Base-by-base conservation (phyloP, 129 eudicot species). In the Tagetes erecta region DNA sequence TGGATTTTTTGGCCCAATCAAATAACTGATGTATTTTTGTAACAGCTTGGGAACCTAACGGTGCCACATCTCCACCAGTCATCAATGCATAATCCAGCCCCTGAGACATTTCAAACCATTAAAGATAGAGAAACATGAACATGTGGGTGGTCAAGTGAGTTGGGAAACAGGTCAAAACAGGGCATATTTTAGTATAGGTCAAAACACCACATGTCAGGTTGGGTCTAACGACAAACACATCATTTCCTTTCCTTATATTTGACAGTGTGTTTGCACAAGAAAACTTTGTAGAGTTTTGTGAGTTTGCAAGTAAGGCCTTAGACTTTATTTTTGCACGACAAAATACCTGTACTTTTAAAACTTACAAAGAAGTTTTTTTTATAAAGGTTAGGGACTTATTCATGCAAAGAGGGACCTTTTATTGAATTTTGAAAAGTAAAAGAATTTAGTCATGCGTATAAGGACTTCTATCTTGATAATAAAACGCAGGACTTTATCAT, bases 31-130 rank as follows among this genome's bases (percentile, higher is more conserved):
- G 99, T 68, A 95, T 91, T 71, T 95, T 91, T 10, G 99, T 95
- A 63, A 95, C 99, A 75, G 99, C 97, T 68, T 95, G 99, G 42
- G 99, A 71, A n/a, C 99, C 99, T 45, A 95, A 84, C 6, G 99
- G 99, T 31, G 99, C 99, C 76, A 95, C 99, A 80, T 95, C 97
- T 74, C 99, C 99, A 75, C 99, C 99, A 0, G 99, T 95, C 99
- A 95, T 95, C 74, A 95, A 77, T 74, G 99, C 99, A 80, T 95
- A 95, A 81, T 95, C 99, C 80, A 95, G 97, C 6, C 99, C 99
- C 99, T 95, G 83, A 36, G 51, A 62, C n/a, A 78, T 31, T 12
- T 42, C 47, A 80, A 71, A 51, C 27, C 55, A 39, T 44, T 36
- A 52, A 51, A 71, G 78, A 69, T 4, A 36, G 4, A 49, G 31